Base-by-base conservation (phyloP, 2,329 filamentous ascomycete species). In the Aureobasidium subglaciale region DNA sequence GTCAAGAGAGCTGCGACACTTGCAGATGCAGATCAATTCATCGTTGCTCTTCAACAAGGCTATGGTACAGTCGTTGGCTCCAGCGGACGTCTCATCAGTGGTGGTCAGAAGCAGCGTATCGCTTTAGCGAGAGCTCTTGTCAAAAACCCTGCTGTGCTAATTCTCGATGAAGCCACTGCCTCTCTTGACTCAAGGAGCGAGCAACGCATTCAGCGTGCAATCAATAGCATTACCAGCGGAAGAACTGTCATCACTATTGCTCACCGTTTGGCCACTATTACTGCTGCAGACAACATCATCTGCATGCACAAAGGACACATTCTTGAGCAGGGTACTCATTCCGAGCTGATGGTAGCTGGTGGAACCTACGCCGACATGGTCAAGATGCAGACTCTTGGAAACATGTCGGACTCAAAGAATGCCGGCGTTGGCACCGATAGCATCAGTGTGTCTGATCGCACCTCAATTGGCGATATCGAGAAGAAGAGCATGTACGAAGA, bases 1-100 rank as follows among this genome's bases (percentile, higher is more conserved):
- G 75, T 80, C 2, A 69, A 74, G 27, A 64, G 63, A 15, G 79
- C 83, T 18, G 77, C 81, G 2, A 70, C 68, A 11, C 71, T 84
- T 25, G 83, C 84, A 0, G 82, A 86, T 66, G 84, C 72, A 18
- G 49, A 87, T 67, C 81, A 87, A 24, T 82, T 80, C 24, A 84
- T 88, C 61, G 70, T 73, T 56, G 69, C 75, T 1, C 70, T 88
- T 15, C 83, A 84, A 0, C 70, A 85, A 15, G 83, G 84, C 0
- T 88, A 87, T 64, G 71, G 84, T 15, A 87, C 84, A 0, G 63
- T 66, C 20, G 68, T 67, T 53, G 71, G 71, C 6, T 60, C 65
- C 16, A 67, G 65, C 35, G 70, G 70, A 8, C 67, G 65, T 16
- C 65, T 70, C 49, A 58, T 73, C 15, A 71, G 69, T 41, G 70